Conservation (phyloP, 225 moss, liverwort and hornwort genomes). For the Neckera pumila region DNA sequence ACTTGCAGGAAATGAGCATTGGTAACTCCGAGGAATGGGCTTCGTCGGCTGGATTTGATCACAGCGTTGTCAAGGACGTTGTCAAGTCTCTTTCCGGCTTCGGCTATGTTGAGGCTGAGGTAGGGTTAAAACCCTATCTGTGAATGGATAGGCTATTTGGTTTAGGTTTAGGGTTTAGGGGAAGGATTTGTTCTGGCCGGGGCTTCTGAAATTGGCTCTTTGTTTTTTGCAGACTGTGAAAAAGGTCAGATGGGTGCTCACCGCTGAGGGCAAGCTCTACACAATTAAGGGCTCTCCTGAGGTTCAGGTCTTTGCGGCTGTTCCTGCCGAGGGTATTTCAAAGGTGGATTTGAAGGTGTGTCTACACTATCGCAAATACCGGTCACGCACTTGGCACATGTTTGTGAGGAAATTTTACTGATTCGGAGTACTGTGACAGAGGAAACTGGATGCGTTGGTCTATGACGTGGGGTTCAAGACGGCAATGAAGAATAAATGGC, state of each 20-base stretch:
- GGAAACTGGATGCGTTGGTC: slow-evolving; percentile 24
- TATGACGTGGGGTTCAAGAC: slow-evolving; percentile 37
- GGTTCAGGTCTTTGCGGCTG: slow-evolving; percentile 52
- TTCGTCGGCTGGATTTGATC: slow-evolving; percentile 24
- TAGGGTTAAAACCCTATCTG: not conserved
- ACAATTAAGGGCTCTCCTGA: slow-evolving; percentile 51
- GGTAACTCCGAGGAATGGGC: slow-evolving; percentile 57
- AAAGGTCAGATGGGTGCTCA: slow-evolving; percentile 28
- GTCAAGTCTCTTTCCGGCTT: slow-evolving; percentile 53
- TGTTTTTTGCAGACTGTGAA: slow-evolving; percentile 23
- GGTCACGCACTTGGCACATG: not conserved
- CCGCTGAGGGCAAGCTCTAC: slow-evolving; percentile 45
- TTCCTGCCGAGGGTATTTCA: slow-evolving; percentile 59
- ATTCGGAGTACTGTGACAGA: not conserved
- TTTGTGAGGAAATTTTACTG: not conserved
- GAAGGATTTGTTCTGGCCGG: slow-evolving; percentile 19
- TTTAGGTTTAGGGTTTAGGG: slow-evolving; percentile 12
- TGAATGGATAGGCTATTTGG: too few species aligned
- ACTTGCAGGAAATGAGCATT: slow-evolving; percentile 17
- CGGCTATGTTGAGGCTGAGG: slow-evolving; percentile 44
- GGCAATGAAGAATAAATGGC: slow-evolving; percentile 60
- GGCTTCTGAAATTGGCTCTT: not conserved
- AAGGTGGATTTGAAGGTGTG: slow-evolving; percentile 32
- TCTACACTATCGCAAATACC: not conserved
- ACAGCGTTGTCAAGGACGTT: slow-evolving; percentile 41